Evolutionary conservation across 441 rosid species (phyloP), one percentile per base, ranked within the genome.

Genomic region (Adansonia grandidieri): DNA sequence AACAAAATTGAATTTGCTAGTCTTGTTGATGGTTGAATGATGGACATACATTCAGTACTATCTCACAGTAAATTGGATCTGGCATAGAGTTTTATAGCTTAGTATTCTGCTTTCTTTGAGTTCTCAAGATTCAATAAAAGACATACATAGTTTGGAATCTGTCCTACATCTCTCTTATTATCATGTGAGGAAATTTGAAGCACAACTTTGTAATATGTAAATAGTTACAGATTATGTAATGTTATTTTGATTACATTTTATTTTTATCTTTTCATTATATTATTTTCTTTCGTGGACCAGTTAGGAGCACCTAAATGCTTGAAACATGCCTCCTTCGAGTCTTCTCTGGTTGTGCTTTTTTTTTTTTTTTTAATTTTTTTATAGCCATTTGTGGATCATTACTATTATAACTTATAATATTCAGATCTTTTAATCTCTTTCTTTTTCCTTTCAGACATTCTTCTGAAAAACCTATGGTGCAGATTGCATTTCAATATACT

Each of bases 401-500:
- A 47, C n/a, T 57, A 8, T 73, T 57, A 17, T n/a, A 57, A 11
- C 10, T 73, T 57, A 17, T 9, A 57, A 11, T 17, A 17, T 56
- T 48, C 13, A 17, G 9, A 42, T 54, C 17, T 56, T 57, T 53
- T 32, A 56, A 32, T 74, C 14, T 40, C 20, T 57, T 64, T 62
- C 9, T n/a, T 40, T 72, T 37, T 63, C 70, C 76, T 82, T 82
- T 84, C 91, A 96, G 98, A 79, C 91, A 94, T 81, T 73, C 92
- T 17, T 86, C 93, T 50, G 97, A 94, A 79, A 94, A 89, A 80
- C 98, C 98, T 4, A 90, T 89, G 51, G 78, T 94, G 79, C 99
- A 96, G 83, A 93, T 93, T 79, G 98, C 98, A 47, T 96, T 96
- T 84, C 98, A 93, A 78, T 94, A 93, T 82, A 87, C 99, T 32